These are phyloP conservation scores for Lipomyces yamanashiensis DNA, from an alignment of 805 yeast species.

Conservation along the genomic window DNA sequence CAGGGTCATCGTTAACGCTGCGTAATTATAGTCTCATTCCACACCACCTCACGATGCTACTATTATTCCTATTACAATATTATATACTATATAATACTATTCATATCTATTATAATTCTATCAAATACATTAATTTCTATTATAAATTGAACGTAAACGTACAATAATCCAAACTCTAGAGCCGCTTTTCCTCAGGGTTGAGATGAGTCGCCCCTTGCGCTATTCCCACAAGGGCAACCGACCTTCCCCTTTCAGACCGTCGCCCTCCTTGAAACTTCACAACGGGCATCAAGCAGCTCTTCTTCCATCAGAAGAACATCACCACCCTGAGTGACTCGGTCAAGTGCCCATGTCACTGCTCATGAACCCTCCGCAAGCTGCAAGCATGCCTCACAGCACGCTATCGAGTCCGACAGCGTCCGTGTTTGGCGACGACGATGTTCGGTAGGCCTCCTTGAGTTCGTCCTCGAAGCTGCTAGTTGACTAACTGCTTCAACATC, in stretches of 20 bases:
- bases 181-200: background rate
- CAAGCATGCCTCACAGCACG: constrained; percentile 17
- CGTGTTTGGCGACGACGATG: constrained; percentile 30
- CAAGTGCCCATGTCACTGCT: constrained; percentile 6
- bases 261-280: constrained; percentile 7
- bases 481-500: background rate
- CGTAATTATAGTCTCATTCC: too few species aligned
- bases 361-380: background rate
- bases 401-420: constrained; percentile 33
- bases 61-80: too few species aligned
- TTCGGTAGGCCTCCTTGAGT: constrained; percentile 17
- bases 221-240: constrained; percentile 1
- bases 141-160: background rate
- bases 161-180: background rate
- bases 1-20: too few species aligned
- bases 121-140: background rate
- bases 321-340: background rate
- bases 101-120: background rate
- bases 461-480: background rate
- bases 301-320: background rate
- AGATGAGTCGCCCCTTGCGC: constrained; percentile 13
- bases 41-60: too few species aligned
- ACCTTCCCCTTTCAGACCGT: background rate
- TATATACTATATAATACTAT: background rate
- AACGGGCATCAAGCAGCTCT: background rate